Evolutionary conservation across 2,329 filamentous ascomycete genomes (phyloP).

Genomic region (Hypoxylon rubiginosum): DNA sequence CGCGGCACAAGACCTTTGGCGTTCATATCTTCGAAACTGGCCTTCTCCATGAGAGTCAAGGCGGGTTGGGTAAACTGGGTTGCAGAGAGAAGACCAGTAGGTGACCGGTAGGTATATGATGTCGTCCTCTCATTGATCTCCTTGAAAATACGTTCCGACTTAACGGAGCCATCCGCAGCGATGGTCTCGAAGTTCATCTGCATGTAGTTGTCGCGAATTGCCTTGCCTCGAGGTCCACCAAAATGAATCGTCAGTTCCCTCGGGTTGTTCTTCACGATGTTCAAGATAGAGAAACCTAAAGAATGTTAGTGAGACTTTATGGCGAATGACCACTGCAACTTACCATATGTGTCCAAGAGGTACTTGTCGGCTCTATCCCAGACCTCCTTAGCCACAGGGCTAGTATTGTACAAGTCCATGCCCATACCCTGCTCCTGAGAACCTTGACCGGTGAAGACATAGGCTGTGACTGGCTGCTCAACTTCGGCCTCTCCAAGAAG

Average conservation of each 20-base stretch:
- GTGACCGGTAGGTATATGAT: slow-evolving; percentile 97
- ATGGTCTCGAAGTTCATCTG: slow-evolving; percentile 99
- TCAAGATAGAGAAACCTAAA: slow-evolving; percentile 91
- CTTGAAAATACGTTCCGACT: slow-evolving; percentile 99
- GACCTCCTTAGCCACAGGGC: slow-evolving; percentile 93
- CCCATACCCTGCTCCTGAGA: slow-evolving; percentile 99
- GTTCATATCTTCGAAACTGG: slow-evolving; percentile 99
- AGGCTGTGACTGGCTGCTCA: slow-evolving; percentile 95
- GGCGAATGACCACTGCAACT: slow-evolving; percentile 50
- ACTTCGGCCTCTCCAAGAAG: slow-evolving; percentile 95
- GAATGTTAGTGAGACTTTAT: slow-evolving; percentile 20
- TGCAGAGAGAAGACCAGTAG: slow-evolving; percentile 92
- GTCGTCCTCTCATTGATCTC: slow-evolving; percentile 92
- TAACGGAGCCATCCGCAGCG: slow-evolving; percentile 88
- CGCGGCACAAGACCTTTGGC: slow-evolving; percentile 95
- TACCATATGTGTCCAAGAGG: slow-evolving; percentile 98
- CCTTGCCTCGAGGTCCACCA: slow-evolving; percentile 95
- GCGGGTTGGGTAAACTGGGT: slow-evolving; percentile 99
- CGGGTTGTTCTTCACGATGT: slow-evolving; percentile 99
- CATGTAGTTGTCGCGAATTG: slow-evolving; percentile 99
- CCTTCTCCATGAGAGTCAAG: slow-evolving; percentile 99
- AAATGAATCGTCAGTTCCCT: slow-evolving; percentile 99
- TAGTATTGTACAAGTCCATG: slow-evolving; percentile 97
- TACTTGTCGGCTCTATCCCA: slow-evolving; percentile 99
- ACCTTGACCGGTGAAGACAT: slow-evolving; percentile 98